These are phyloP conservation scores for Colletotrichum lindemuthianum DNA, from an alignment of 2,329 filamentous ascomycete genomes.

Conservation along the genomic window DNA sequence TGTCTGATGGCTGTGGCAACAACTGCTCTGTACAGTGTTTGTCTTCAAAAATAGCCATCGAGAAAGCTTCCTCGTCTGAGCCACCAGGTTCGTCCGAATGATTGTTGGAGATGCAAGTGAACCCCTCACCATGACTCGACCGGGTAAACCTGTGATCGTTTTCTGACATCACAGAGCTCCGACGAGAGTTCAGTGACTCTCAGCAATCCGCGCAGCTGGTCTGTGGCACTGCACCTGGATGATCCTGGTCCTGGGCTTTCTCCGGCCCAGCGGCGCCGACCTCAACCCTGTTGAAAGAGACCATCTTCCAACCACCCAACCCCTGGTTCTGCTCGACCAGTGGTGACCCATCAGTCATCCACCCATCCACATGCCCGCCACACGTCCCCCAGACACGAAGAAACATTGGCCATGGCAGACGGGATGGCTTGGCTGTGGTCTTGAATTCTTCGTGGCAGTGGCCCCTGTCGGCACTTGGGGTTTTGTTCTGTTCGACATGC, in stretches of 20 bases:
- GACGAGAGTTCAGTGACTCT: constrained; percentile 8
- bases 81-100: constrained; percentile 29
- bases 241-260: constrained; percentile 23
- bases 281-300: constrained; percentile 17
- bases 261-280: constrained; percentile 12
- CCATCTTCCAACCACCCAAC: constrained; percentile 23
- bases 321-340: constrained; percentile 13
- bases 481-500: constrained; percentile 23
- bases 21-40: constrained; percentile 16
- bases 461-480: constrained; percentile 18
- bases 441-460: constrained; percentile 8
- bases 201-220: not conserved
- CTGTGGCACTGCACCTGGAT: constrained; percentile 16
- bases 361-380: constrained; percentile 17
- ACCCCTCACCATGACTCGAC: constrained; percentile 28
- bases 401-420: not conserved
- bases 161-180: constrained; percentile 29
- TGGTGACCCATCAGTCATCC: constrained; percentile 27
- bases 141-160: constrained; percentile 17
- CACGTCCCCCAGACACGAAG: not conserved
- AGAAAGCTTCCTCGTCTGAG: not conserved
- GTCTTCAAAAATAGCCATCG: constrained; percentile 20
- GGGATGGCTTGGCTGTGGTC: constrained; percentile 5
- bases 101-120: not conserved
- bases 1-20: not conserved